Evolutionary conservation across 2,329 filamentous ascomycete genomes (phyloP), one percentile per base, ranked within the genome.

Genomic region (Xylaria digitata): DNA sequence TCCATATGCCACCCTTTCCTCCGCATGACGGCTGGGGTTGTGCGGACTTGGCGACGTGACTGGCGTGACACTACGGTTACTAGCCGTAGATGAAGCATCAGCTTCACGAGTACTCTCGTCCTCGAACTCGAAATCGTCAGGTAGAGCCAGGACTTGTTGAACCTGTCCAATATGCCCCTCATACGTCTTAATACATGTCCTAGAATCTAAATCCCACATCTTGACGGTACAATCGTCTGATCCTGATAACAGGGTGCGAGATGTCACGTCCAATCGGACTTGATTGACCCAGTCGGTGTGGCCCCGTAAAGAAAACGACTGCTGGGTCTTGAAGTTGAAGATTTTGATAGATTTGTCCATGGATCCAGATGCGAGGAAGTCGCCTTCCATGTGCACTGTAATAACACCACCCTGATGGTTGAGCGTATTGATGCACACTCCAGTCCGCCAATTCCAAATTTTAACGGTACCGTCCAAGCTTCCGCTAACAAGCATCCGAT

Each of bases 361-460:
- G 1, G 94, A 97, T 0, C 93, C 96, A 0, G 94, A 96, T 0
- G 93, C 95, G 19, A 98, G 85, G 54, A 94, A 89, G 63, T 92
- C 92, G 21, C 88, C 90, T 67, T 94, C 93, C 77, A 96, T 97
- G 79, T 98, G 92, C 8, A 98, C 86, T 23, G 90, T 90, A 70
- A 98, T 91, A 30, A 99, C 92, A 13, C 94, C 94, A 42, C 90
- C 90, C 19, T 85, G 88, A 76, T 98, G 96, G 23, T 87, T 86
- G 61, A 97, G 89, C 0, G 91, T 97, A 55, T 90, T 92, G 63
- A 97, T 86, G 73, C 93, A 94, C 73, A 93, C 88, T 53, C 96
- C 96, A 0, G 93, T 97, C 68, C 92, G 88, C 94, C 94, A 97
- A 76, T 99, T 97, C 96, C 96, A 99, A 40, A 99, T 89, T 77